Base-by-base conservation (phyloP, 306 rosid genomes). In the Fragaria nilgerrensis region DNA sequence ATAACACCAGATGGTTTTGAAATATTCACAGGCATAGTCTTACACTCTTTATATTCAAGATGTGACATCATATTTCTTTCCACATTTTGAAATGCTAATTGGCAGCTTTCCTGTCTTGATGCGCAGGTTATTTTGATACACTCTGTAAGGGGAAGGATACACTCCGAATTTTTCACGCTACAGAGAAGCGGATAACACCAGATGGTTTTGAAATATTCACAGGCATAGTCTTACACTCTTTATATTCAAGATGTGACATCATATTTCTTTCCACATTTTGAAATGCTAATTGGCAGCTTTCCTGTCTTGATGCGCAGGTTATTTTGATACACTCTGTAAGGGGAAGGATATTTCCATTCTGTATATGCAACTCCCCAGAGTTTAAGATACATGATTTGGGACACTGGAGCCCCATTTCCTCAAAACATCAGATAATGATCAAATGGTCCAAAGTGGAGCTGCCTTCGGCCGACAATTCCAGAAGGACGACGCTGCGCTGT, bases 331-430 rank as follows among this genome's bases (percentile, higher is more conserved):
- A n/a, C n/a, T n/a, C n/a, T n/a, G n/a, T n/a, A n/a, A n/a, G n/a
- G n/a, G 85, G 98, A 95, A 87, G 97, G 97, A 75, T 95, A 95
- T 86, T 95, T 95, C 77, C 98, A 92, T 71, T 82, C 98, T 1
- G 97, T 95, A 61, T 90, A 78, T 95, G 98, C 89, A 95, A 95
- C 53, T 85, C 97, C 62, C 96, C 89, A 5, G 96, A 88, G 70
- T 95, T 84, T 75, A 74, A 79, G 98, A 53, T 95, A 82, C 70
- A 87, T 92, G 96, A 84, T 88, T 66, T 95, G 99, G 99, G 97
- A 95, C 82, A 86, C 87, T 92, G 92, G 97, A 95, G 61, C 99
- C 99, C 2, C 93, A 45, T 78, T 90, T 92, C 85, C 96, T 95
- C 58, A 89, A 87, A 19, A 25, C 74, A 16, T 92, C 91, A n/a